Base-by-base conservation (phyloP, 768 basidiomycete species). In the Tephrocybe rancida region DNA sequence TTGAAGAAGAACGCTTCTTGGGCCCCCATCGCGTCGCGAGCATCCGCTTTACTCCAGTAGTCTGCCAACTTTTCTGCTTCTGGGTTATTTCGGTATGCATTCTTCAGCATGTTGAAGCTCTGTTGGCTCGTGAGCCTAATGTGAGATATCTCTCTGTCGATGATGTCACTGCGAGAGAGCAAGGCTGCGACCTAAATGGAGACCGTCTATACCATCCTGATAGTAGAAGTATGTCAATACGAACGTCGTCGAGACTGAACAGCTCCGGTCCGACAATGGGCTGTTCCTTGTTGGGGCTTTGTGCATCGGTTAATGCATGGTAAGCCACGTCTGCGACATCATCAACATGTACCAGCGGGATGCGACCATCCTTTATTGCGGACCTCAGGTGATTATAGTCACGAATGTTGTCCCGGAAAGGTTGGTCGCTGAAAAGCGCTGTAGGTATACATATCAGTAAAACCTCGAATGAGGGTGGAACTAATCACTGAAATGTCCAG, bases 401-500 rank as follows among this genome's bases (percentile, higher is more conserved):
- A 2, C 61, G 55, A 29, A 73, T 71, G 22, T 42, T 48, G 9
- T 53, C 37, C 7, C 47, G 18, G 48, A 61, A 67, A 21, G 50
- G 49, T 14, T 48, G 51, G 5, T 50, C 44, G 11, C 16, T 37
- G 5, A 37, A 37, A 37, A 37, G 35, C 35, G 35, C 35, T 37
- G 16, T 6, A 16, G 7, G 35, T 30, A 25, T n/a, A 21, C 71
- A 64, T 42, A 24, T 24, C 19, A 35, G 38, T 25, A 30, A 16
- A 6, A 10, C 4, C 8, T 18, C n/a, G 24, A 32, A 44, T 7
- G 35, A 29, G 11, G 29, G 11, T 16, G 16, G 3, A 18, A 9
- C 18, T 30, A 21, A 51, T 65, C 41, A 73, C 74, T 70, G n/a
- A 64, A 64, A 49, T 74, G 74, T 68, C 68, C 71, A 13, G 73